Base-by-base conservation (phyloP, 139 green algal genomes). In the Zygnema circumcarinatum region DNA sequence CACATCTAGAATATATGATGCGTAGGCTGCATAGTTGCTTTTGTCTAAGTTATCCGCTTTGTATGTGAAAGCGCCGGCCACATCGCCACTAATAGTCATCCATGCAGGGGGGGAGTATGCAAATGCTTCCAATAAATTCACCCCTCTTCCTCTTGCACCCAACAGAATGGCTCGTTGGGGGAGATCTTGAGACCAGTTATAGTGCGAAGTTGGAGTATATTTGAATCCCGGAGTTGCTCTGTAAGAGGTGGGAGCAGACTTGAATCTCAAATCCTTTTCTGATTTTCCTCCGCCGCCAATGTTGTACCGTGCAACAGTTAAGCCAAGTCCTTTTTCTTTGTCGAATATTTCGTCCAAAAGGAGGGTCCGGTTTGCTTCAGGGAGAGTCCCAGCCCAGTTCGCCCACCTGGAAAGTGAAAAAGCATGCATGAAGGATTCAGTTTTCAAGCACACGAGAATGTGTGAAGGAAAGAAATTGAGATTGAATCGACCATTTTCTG, bases 21-120 rank as follows among this genome's bases (percentile, higher is more conserved):
- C 81, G 36, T 86, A 92, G 22, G 75, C 53, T 33, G 67, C 81
- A 47, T 91, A 84, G 67, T 85, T 54, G 2, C 78, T 56, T 20
- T 54, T 83, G 25, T 39, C 31, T 40, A 92, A 73, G 38, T 92
- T 92, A 69, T 87, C 87, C 1, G 25, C n/a, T 36, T 32, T 56
- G 16, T 47, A n/a, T 29, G 56, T 38, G 2, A 36, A n/a, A 32
- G 76, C 79, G 38, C 89, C 89, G 1, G 68, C 76, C 68, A 79
- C 75, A 53, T 38, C n/a, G 36, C 84, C 89, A 2, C 67, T 86
- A n/a, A 86, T 42, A 0, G 86, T 91, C 85, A 91, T 91, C 86
- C 87, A 92, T 72, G 74, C 90, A 0, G 89, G 89, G 2, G 89
- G 85, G 1, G 81, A 87, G 67, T 92, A 91, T 29, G 81, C 81